Evolutionary conservation across 2,329 filamentous ascomycete genomes (phyloP), one percentile per base, ranked within the genome.

Genomic region (Colletotrichum sp.): DNA sequence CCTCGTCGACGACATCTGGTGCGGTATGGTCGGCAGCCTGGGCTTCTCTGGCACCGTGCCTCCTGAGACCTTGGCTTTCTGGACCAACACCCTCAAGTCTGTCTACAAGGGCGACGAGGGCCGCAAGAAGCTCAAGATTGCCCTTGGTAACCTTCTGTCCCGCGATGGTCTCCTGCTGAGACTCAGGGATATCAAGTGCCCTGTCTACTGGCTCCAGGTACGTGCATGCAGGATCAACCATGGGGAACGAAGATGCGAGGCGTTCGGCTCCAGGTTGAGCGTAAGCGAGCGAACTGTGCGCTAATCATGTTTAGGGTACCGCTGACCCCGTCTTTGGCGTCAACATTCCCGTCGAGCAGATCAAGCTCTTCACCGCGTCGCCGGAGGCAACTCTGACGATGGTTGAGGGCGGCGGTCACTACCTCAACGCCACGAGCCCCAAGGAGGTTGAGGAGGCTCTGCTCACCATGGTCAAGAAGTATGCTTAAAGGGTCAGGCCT

Each of bases 151-250:
- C 78, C 81, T 91, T 8, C 66, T 88, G 15, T 86, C 88, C 73
- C 81, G 89, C 44, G 89, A 90, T 69, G 86, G 89, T 2, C 82
- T 90, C 7, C 79, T 89, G 9, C 76, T 84, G n/a, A 83, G 89
- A 13, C 72, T 90, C 49, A 77, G 83, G 24, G 86, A 90, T 76
- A 80, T 91, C 74, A 86, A 82, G 74, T 90, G 89, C 72, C 89
- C 89, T 3, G 87, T 91, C 10, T 85, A 88, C 71, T 90, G 89
- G 89, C 82, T 90, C 18, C 88, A 90, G 80, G 88, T 89, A 77
- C 78, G 84, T 81, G 7, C 52, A 24, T 57, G 7, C 49, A 24
- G 52, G 15, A 36, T 15, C 30, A 32, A n/a, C n/a, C 30, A 34
- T 36, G 59, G 30, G 12, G 32, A 30, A 21, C 16, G 18, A n/a